Base-by-base conservation (phyloP, 345 rosid species). In the Litchi chinensis region DNA sequence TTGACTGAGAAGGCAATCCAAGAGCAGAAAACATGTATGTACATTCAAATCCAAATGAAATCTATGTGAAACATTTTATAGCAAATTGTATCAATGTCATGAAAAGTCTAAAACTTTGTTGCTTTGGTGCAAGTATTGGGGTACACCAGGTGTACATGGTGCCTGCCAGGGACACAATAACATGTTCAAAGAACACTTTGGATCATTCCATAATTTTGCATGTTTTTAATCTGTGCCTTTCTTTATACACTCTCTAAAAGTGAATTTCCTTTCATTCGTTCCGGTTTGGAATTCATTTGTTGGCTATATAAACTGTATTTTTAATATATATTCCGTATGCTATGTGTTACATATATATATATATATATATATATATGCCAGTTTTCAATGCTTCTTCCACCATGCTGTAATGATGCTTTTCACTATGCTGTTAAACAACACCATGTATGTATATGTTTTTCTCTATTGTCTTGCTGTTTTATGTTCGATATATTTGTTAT, bases 1-100 rank as follows among this genome's bases (percentile, higher is more conserved):
- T 71, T 74, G n/a, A 24, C 44, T 64, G 59, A 59, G 37, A 73
- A 43, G 64, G 66, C 22, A 69, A 40, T 83, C 21, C 10, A 65
- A 52, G 16, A 70, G n/a, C 39, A 39, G 70, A 32, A 50, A 54
- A 12, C 48, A 12, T 59, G 67, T 74, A 15, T 32, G 26, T 18
- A 54, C 28, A 19, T 26, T 54, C 75, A 26, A 28, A 48, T 70
- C 19, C 22, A 24, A 7, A 3, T 4, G 21, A 48, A 70, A 59
- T 12, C 0, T 15, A 37, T 8, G 6, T 70, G 9, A 70, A 41
- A 52, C 40, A 15, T 48, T 28, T 66, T 67, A n/a, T 28, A 48
- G 57, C 19, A 37, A 79, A 40, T 63, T 43, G 21, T 59, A n/a
- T 73, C 21, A n/a, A 40, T 12, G 41, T 60, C 60, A 26, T 46